Base-by-base conservation (phyloP, 768 basidiomycete genomes). In the Pleurotus platypus region DNA sequence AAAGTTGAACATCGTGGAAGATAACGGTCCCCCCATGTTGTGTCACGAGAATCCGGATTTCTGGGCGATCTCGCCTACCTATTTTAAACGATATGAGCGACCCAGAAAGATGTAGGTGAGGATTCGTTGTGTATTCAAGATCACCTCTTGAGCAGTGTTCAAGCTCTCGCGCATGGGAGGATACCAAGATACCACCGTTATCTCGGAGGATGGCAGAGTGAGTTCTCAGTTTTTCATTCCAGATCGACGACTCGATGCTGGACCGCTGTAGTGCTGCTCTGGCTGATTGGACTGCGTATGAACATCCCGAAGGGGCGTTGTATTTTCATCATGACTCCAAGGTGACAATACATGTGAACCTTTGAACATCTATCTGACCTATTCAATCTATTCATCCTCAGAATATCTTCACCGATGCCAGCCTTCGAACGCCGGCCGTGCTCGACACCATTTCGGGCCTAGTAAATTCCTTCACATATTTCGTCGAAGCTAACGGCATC, bases 281-380 rank as follows among this genome's bases (percentile, higher is more conserved):
- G 0, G 5, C 16, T 2, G 78, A 74, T 0, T 87, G 86, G 86
- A 65, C 37, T 5, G 65, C 75, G 1, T 69, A 71, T 35, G 67
- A 72, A 2, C 86, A 87, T 61, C 84, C 86, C 0, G 86, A 88
- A 66, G 86, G 86, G 5, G 77, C 74, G 13, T 73, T 79, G 15
- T 88, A 86, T 62, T 88, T 81, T 56, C 76, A 75, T 60, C 72
- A 84, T 30, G 27, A 30, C 4, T 30, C 27, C 72, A 35, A 35
- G 30, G 30, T 35, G 3, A 11, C 30, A 9, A 35, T 35, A 11
- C 30, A 11, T 35, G 30, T 2, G 0, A 1, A 35, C 11, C 30
- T 35, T 11, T 2, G 30, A 35, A 35, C 5, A 35, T 35, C 8
- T 11, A 35, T 35, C 30, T 35, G 30, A 35, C 30, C 30, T 11